phyloP scores from a whole-genome alignment of 495 filamentous ascomycete genomes.

The Aspergillus nanangensis region DNA sequence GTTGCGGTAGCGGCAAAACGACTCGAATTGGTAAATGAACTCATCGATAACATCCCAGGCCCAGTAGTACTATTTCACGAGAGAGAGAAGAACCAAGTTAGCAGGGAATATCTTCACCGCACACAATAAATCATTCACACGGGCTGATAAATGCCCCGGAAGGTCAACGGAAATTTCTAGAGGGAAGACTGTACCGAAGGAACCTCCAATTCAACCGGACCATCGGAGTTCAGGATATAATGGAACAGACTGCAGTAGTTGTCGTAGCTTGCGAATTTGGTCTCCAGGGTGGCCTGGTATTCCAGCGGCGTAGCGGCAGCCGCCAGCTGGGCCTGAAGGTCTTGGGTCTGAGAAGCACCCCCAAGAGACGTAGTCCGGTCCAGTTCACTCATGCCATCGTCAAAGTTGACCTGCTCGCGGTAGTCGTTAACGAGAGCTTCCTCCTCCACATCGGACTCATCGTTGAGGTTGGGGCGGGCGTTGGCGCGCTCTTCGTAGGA shows the following conservation, averaged over 20 bases:
- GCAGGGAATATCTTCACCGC: slow-evolving; percentile 11
- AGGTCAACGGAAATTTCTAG: not conserved
- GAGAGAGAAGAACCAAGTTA: slow-evolving; percentile 3
- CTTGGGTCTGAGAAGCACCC: slow-evolving; percentile 51
- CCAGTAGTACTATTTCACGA: slow-evolving; percentile 85
- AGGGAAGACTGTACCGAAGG: slow-evolving; percentile 68
- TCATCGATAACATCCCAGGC: slow-evolving; percentile 99
- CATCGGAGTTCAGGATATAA: slow-evolving; percentile 97
- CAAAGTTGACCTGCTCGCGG: slow-evolving; percentile 88
- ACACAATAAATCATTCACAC: too few relatives aligned
- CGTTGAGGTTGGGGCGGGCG: slow-evolving; percentile 52
- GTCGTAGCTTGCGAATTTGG: slow-evolving; percentile 97
- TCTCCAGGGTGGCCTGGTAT: slow-evolving; percentile 88
- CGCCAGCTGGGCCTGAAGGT: slow-evolving; percentile 85
- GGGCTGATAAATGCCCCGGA: too few relatives aligned
- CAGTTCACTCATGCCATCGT: slow-evolving; percentile 76
- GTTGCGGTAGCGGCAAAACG: slow-evolving; percentile 93
- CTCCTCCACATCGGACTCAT: slow-evolving; percentile 91
- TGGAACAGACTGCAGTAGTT: slow-evolving; percentile 99
- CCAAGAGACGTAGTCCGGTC: slow-evolving; percentile 57
- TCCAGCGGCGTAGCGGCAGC: slow-evolving; percentile 92
- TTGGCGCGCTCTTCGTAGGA: slow-evolving; percentile 50
- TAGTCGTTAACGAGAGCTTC: slow-evolving; percentile 92
- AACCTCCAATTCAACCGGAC: slow-evolving; percentile 91
- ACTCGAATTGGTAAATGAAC: slow-evolving; percentile 99